phyloP scores from a whole-genome alignment of 1,284 basidiomycete genomes.

The Amylostereum chailletii region DNA sequence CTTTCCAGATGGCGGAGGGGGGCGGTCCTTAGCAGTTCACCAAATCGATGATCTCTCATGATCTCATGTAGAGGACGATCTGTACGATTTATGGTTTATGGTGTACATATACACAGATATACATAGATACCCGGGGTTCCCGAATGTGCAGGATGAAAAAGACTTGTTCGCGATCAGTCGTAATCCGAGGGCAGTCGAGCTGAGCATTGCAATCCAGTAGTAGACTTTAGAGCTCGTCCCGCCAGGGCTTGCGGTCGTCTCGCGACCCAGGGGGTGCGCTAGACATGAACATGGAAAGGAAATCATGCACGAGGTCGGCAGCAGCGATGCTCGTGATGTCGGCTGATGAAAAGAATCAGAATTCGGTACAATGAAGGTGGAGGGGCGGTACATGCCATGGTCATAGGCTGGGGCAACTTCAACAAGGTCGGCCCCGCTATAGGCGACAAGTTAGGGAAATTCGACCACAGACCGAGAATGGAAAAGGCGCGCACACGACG shows the following conservation, averaged over 20 bases:
- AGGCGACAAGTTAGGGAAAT: not conserved
- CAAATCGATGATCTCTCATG: too few relatives aligned
- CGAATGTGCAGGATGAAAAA: not conserved
- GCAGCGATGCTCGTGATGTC: slow-evolving; percentile 68
- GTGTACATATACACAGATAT: not conserved
- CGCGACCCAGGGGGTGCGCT: slow-evolving; percentile 23
- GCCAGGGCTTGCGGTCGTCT: slow-evolving; percentile 10
- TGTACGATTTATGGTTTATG: not conserved
- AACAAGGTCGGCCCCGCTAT: slow-evolving; percentile 65
- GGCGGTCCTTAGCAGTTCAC: too few relatives aligned
- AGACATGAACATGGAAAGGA: slow-evolving; percentile 51
- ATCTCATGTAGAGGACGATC: too few relatives aligned
- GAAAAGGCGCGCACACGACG: slow-evolving; percentile 48
- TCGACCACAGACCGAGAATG: not conserved
- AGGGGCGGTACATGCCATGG: slow-evolving; percentile 29
- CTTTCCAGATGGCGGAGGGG: too few relatives aligned
- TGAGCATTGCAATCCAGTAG: not conserved
- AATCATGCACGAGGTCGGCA: slow-evolving; percentile 65
- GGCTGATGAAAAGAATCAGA: slow-evolving; percentile 21
- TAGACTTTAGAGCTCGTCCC: slow-evolving; percentile 18
- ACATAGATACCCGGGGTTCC: not conserved
- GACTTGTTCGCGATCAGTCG: not conserved
- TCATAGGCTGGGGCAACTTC: slow-evolving; percentile 83
- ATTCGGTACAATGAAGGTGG: not conserved
- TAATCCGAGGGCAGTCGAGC: not conserved